A percentile compares a stretch with the other conserved stretches of the same genome.
Conservation (phyloP, 768 basidiomycete species). For the Leucosporidium yakuticum region DNA sequence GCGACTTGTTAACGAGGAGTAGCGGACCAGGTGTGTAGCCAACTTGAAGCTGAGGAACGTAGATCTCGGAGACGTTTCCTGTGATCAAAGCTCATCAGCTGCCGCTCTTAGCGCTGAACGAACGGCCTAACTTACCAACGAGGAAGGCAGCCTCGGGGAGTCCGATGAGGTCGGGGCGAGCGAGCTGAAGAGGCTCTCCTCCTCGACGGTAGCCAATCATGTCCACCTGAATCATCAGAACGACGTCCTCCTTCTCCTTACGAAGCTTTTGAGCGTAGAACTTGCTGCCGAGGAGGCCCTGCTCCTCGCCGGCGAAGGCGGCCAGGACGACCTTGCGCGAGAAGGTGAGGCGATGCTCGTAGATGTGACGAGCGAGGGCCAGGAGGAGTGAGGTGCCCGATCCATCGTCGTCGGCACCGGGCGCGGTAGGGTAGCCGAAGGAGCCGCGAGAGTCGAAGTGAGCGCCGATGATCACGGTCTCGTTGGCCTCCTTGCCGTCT, state of each 20-base stretch:
- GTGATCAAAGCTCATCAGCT: conserved; percentile 9
- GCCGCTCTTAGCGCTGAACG: neutral
- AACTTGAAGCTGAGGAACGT: conserved; percentile 40
- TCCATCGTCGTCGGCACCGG: conserved; percentile 21
- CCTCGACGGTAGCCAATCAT: conserved; percentile 37
- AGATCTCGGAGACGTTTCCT: conserved; percentile 36
- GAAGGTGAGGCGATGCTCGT: conserved; percentile 20
- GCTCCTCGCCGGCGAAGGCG: conserved; percentile 40
- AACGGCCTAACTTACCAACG: neutral
- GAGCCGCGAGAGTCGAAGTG: conserved; percentile 39
- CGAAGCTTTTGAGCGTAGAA: conserved; percentile 27
- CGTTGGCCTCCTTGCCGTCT: conserved; percentile 9
- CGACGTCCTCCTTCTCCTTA: conserved; percentile 19
- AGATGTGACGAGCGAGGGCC: conserved; percentile 33
- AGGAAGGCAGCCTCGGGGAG: neutral
- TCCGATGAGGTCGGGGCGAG: conserved; percentile 36
- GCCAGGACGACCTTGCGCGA: conserved; percentile 30
- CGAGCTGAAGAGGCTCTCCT: conserved; percentile 39
- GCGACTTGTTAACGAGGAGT: neutral
- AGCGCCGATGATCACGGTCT: conserved; percentile 35
- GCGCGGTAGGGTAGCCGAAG: conserved; percentile 29
- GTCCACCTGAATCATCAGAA: conserved; percentile 31
- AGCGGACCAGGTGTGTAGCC: conserved; percentile 19
- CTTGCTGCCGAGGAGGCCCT: conserved; percentile 36
- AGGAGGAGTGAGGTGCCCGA: conserved; percentile 32